A percentile compares a stretch with the other conserved stretches of the same genome.
phyloP scores from a whole-genome alignment of 352 stramenopile species.

The Pythium utonaiense region DNA sequence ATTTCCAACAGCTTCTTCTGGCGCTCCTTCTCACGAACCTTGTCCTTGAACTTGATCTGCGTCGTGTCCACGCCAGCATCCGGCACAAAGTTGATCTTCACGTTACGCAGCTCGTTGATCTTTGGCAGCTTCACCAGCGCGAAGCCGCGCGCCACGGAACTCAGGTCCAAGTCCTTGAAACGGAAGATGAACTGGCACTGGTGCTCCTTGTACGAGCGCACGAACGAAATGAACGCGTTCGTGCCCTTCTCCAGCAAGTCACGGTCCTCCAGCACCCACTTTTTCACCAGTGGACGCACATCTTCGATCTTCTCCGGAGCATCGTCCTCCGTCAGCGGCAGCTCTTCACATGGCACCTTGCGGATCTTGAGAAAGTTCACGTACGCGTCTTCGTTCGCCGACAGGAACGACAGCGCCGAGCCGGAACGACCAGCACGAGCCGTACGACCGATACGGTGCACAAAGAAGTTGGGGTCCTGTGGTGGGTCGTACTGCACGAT shows the following conservation, averaged over 20 bases:
- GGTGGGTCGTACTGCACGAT: constrained; percentile 99
- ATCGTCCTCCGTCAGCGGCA: constrained; percentile 52
- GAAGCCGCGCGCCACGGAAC: constrained; percentile 85
- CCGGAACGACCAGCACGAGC: constrained; percentile 93
- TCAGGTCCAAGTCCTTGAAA: constrained; percentile 97
- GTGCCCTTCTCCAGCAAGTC: constrained; percentile 98
- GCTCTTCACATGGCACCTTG: constrained; percentile 90
- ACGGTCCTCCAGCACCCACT: constrained; percentile 89
- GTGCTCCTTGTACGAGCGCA: constrained; percentile 99
- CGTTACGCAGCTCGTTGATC: constrained; percentile 82
- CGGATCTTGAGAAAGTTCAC: constrained; percentile 95
- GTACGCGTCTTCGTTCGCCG: constrained; percentile 95
- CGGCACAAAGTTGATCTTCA: constrained; percentile 83
- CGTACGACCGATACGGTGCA: constrained; percentile 97
- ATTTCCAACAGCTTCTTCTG: constrained; percentile 92
- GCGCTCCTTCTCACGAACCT: constrained; percentile 93
- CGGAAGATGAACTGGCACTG: constrained; percentile 98
- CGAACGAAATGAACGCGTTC: constrained; percentile 98
- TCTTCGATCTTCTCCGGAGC: constrained; percentile 65
- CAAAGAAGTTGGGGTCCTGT: constrained; percentile 98
- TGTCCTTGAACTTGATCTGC: constrained; percentile 95
- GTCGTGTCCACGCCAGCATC: constrained; percentile 87
- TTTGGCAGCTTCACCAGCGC: constrained; percentile 79
- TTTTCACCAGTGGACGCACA: constrained; percentile 88
- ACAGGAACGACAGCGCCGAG: constrained; percentile 94